phyloP scores from a whole-genome alignment of 495 filamentous ascomycete species.

The Pyrenula massariospora region DNA sequence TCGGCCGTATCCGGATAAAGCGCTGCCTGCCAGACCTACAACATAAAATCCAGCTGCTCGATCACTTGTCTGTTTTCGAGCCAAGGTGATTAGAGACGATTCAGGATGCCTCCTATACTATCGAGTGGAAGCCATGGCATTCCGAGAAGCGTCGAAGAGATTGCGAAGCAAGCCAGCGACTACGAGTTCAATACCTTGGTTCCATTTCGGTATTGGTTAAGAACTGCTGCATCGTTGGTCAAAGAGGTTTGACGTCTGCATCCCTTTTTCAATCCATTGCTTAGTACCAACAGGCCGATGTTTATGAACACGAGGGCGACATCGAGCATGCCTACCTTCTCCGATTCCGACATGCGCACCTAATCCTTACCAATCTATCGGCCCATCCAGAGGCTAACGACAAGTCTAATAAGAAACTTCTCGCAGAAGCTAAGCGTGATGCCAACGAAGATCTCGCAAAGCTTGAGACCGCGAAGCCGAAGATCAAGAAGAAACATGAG shows the following conservation, averaged over 20 bases:
- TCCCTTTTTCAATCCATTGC: constrained; percentile 4
- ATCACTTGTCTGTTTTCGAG: no score
- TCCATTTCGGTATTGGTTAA: constrained; percentile 67
- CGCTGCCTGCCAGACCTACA: not conserved
- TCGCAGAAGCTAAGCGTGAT: constrained; percentile 37
- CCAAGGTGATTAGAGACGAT: no score
- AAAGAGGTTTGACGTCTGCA: constrained; percentile 51
- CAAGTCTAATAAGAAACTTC: constrained; percentile 30
- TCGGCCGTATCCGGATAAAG: not conserved
- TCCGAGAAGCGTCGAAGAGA: constrained; percentile 47
- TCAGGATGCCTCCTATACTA: not conserved
- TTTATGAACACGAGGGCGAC: constrained; percentile 78
- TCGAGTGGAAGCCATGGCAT: not conserved
- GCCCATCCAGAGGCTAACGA: constrained; percentile 46
- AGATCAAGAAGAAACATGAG: constrained; percentile 55
- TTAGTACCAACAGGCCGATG: constrained; percentile 40
- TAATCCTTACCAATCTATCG: constrained; percentile 50
- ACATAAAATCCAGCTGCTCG: not conserved
- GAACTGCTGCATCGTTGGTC: constrained; percentile 63
- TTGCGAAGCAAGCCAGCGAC: constrained; percentile 55
- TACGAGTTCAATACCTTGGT: constrained; percentile 72
- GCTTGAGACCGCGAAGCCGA: constrained; percentile 54
- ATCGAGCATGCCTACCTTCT: constrained; percentile 79
- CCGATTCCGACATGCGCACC: constrained; percentile 66
- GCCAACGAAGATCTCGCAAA: constrained; percentile 42